Conservation (phyloP, 1,284 basidiomycete genomes). For the Puccinia novopanici region DNA sequence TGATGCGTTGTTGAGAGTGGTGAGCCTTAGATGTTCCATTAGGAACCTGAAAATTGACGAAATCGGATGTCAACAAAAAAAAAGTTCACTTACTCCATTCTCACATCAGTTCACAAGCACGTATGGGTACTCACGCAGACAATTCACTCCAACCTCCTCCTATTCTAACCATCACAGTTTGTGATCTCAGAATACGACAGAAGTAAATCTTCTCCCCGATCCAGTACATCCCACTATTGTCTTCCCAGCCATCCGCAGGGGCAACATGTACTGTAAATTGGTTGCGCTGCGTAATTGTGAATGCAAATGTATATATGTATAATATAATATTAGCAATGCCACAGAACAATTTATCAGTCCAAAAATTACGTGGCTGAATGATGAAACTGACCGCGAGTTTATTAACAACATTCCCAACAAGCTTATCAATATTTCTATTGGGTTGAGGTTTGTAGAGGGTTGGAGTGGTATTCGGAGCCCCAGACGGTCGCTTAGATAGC, state of each 20-base stretch:
- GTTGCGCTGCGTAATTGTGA: not conserved
- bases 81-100: not conserved
- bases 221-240: conserved; percentile 51
- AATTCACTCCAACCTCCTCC: conserved; percentile 59
- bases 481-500: conserved; percentile 12
- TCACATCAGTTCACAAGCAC: not conserved
- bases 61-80: not conserved
- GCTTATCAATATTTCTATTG: conserved; percentile 49
- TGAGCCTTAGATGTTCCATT: conserved; percentile 37
- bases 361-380: not conserved
- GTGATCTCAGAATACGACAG: conserved; percentile 55
- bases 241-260: conserved; percentile 44
- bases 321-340: not conserved
- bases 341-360: not conserved
- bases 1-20: conserved; percentile 6
- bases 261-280: conserved; percentile 46
- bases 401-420: conserved; percentile 47
- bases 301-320: not conserved
- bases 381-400: conserved; percentile 32
- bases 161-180: conserved; percentile 58
- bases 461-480: not conserved
- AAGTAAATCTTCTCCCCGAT: conserved; percentile 49
- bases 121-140: conserved; percentile 52
- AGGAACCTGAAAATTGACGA: conserved; percentile 31
- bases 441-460: conserved; percentile 32